A percentile compares a stretch with the other conserved stretches of the same genome.
phyloP scores from a whole-genome alignment of 352 stramenopile species.

The Pythium apleroticum region DNA sequence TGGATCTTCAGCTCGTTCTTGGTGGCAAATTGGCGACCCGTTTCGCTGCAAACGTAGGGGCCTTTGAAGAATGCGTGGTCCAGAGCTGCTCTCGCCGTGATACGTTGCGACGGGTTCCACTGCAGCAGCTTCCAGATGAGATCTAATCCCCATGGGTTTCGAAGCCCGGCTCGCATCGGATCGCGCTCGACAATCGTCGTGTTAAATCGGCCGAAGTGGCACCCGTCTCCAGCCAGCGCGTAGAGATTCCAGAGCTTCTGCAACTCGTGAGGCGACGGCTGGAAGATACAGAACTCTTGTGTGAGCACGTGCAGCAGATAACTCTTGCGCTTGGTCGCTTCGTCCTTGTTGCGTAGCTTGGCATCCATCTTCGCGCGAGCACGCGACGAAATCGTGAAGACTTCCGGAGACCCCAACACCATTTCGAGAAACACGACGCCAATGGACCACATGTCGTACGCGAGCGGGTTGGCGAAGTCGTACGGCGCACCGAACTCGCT shows the following conservation, averaged over 20 bases:
- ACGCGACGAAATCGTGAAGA: constrained; percentile 79
- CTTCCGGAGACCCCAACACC: constrained; percentile 91
- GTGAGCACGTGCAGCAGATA: constrained; percentile 81
- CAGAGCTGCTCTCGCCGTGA: constrained; percentile 72
- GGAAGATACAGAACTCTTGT: constrained; percentile 85
- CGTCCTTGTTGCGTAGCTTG: constrained; percentile 53
- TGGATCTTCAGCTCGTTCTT: constrained; percentile 56
- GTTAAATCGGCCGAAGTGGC: constrained; percentile 91
- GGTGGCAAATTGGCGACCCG: constrained; percentile 67
- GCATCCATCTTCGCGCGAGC: constrained; percentile 91
- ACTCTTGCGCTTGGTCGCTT: constrained; percentile 45
- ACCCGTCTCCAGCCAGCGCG: constrained; percentile 75
- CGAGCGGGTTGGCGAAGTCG: constrained; percentile 51
- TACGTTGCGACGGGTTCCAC: constrained; percentile 90
- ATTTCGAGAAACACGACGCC: constrained; percentile 96
- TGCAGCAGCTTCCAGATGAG: constrained; percentile 94
- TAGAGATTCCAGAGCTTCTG: constrained; percentile 64
- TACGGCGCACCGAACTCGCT: constrained; percentile 56
- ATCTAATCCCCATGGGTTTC: constrained; percentile 82
- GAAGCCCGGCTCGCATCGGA: constrained; percentile 88
- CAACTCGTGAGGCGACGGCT: constrained; percentile 54
- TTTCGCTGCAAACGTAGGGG: constrained; percentile 64
- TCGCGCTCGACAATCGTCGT: constrained; percentile 89
- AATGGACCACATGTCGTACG: constrained; percentile 93
- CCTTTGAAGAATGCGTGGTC: constrained; percentile 87